Conservation (phyloP, 1,284 basidiomycete genomes). For the Pholiota adiposa region DNA sequence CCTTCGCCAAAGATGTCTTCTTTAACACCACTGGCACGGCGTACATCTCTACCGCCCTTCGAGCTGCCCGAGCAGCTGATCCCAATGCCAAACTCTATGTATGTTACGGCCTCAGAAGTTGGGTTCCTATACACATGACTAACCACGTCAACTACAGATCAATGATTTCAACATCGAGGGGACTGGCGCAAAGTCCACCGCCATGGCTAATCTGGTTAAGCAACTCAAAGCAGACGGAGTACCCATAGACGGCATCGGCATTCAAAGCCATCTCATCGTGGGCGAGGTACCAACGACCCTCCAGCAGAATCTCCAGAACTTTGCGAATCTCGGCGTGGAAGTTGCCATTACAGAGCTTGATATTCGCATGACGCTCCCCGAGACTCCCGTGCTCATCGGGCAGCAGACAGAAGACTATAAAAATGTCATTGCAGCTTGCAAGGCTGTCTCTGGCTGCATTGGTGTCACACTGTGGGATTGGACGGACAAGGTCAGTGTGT, state of each 20-base stretch:
- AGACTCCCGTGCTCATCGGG: conserved; percentile 45
- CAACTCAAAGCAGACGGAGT: conserved; percentile 46
- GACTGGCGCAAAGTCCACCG: conserved; percentile 54
- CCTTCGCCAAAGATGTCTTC: conserved; percentile 47
- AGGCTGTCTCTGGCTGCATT: conserved; percentile 51
- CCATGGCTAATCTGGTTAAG: conserved; percentile 53
- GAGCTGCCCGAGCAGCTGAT: conserved; percentile 49
- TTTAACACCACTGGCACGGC: conserved; percentile 46
- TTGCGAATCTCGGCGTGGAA: conserved; percentile 57
- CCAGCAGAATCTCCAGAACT: conserved; percentile 48
- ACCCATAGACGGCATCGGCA: conserved; percentile 61
- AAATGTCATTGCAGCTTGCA: conserved; percentile 57
- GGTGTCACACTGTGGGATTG: conserved; percentile 61
- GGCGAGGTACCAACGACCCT: conserved; percentile 50
- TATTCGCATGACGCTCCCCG: conserved; percentile 59
- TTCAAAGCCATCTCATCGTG: conserved; percentile 58
- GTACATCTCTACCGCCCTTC: conserved; percentile 49
- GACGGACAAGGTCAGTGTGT: conserved; percentile 45
- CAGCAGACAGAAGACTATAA: conserved; percentile 62
- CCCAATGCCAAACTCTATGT: conserved; percentile 17
- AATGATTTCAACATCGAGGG: conserved; percentile 64
- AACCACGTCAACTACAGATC: conserved; percentile 35
- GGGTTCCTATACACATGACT: neutral
- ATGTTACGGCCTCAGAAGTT: neutral
- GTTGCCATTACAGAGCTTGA: conserved; percentile 66